Conservation (phyloP, 83 land plant genomes). For the Larix sibirica region DNA sequence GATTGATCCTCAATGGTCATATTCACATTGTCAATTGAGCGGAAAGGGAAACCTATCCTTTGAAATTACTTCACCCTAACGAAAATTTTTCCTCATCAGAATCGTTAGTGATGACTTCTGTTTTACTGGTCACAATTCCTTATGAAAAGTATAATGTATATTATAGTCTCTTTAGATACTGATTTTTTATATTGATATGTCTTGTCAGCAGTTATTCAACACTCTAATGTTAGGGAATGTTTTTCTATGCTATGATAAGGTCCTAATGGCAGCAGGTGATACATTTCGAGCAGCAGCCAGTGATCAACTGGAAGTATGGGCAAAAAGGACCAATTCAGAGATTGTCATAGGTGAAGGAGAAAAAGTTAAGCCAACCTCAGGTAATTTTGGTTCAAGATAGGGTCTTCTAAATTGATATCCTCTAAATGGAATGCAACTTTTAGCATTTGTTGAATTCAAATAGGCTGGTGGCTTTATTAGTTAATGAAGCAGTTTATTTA, state of each 20-base stretch:
- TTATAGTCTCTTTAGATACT: not conserved
- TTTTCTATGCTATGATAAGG: constrained; percentile 41
- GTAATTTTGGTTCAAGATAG: constrained; percentile 28
- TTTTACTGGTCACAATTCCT: not conserved
- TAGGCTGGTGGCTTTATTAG: not conserved
- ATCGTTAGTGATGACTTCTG: not conserved
- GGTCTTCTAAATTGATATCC: not conserved
- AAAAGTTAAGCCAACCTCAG: constrained; percentile 82
- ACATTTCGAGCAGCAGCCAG: constrained; percentile 99
- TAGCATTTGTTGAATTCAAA: constrained; percentile 5
- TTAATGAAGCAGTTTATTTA: not conserved
- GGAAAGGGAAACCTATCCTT: not conserved
- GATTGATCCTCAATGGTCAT: not conserved
- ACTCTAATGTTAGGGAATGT: constrained; percentile 13
- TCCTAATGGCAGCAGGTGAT: constrained; percentile 99
- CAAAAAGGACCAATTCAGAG: constrained; percentile 93
- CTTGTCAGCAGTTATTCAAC: constrained; percentile 5
- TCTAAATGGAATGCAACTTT: not conserved
- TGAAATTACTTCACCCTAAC: not conserved
- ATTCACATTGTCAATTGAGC: not conserved
- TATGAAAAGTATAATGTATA: not conserved
- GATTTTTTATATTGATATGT: not conserved
- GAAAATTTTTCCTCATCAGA: too few relatives aligned
- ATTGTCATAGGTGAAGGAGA: constrained; percentile 76
- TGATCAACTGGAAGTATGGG: constrained; percentile 98